These are phyloP conservation scores for Panellus pusillus DNA, from an alignment of 768 basidiomycete species.

Conservation along the genomic window DNA sequence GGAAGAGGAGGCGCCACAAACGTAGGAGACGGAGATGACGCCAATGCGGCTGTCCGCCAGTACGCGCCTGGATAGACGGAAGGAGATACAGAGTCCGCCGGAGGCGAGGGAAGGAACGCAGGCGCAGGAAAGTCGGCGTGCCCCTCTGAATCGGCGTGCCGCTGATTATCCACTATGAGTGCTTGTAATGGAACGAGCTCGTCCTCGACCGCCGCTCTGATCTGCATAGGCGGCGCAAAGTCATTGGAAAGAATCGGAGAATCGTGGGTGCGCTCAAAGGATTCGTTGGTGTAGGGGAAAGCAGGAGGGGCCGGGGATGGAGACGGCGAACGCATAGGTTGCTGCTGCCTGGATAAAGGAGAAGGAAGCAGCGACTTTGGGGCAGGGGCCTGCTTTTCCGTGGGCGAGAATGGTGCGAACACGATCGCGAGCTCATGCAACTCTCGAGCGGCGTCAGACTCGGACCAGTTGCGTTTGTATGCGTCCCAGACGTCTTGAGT, in stretches of 20 bases:
- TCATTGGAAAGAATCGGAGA: not conserved
- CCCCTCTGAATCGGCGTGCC: not conserved
- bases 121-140: constrained; percentile 5
- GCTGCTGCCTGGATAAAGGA: not conserved
- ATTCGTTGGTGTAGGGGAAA: constrained; percentile 13
- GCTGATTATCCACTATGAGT: not conserved
- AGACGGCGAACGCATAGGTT: not conserved
- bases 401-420: constrained; percentile 29
- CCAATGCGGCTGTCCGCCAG: constrained; percentile 12
- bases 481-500: constrained; percentile 34
- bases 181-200: too few relatives aligned
- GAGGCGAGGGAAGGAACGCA: constrained; percentile 9
- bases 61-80: constrained; percentile 8
- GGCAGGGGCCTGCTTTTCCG: constrained; percentile 20
- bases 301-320: constrained; percentile 8
- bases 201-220: too few relatives aligned
- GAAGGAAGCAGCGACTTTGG: constrained; percentile 26
- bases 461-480: constrained; percentile 26
- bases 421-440: constrained; percentile 25
- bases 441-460: constrained; percentile 21
- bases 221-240: too few relatives aligned
- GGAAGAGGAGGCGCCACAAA: not conserved
- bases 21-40: not conserved
- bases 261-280: constrained; percentile 18
- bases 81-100: constrained; percentile 15